Evolutionary conservation across 1,139 yeast genomes (phyloP).

Genomic region (Arxiozyma bovina): DNA sequence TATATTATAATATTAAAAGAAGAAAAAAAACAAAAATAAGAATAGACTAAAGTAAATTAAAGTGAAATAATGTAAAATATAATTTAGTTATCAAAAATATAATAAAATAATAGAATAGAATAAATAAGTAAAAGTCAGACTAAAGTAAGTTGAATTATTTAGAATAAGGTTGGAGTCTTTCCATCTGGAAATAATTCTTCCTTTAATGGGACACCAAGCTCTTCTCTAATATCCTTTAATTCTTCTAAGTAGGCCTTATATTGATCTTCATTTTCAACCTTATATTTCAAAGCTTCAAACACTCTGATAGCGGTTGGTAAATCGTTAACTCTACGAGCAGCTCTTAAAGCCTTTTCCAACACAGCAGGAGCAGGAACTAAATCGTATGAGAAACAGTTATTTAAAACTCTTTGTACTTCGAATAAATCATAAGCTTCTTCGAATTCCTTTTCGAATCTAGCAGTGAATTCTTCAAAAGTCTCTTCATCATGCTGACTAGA

Average conservation of each 20-base stretch:
- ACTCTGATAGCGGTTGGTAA: constrained; percentile 98
- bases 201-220: constrained; percentile 87
- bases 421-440: constrained; percentile 96
- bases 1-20: too few species aligned
- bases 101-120: background rate
- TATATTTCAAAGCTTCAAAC: constrained; percentile 85
- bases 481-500: constrained; percentile 60
- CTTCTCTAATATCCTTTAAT: constrained; percentile 82
- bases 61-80: too few species aligned
- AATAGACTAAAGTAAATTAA: too few species aligned
- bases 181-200: constrained; percentile 59
- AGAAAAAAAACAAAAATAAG: too few species aligned
- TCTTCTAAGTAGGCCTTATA: constrained; percentile 94
- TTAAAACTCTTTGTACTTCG: constrained; percentile 89
- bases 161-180: constrained; percentile 11
- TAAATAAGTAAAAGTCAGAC: background rate
- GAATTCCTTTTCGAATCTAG: constrained; percentile 90
- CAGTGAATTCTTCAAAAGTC: constrained; percentile 90
- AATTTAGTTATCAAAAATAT: background rate
- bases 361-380: constrained; percentile 97
- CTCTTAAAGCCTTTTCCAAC: constrained; percentile 90
- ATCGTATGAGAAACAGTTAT: constrained; percentile 97
- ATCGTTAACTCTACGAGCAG: constrained; percentile 98
- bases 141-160: constrained; percentile 8
- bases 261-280: constrained; percentile 89